Evolutionary conservation across 2,329 filamentous ascomycete species (phyloP).

Genomic region (Beauveria caledonica): DNA sequence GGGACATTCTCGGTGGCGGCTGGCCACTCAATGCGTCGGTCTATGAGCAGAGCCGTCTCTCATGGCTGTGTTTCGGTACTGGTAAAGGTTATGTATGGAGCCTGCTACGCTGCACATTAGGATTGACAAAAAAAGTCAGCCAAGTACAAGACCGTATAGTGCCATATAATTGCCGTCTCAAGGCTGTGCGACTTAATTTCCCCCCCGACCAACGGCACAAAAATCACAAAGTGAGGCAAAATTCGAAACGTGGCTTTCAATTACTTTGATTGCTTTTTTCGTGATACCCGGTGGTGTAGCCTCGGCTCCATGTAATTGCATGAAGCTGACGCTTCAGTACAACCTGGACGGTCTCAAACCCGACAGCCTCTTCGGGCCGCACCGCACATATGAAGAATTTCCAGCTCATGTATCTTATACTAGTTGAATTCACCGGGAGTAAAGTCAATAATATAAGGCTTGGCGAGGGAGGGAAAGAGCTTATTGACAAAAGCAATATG

Average conservation of each 20-base stretch:
- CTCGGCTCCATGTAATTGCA: background rate
- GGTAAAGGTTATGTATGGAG: background rate
- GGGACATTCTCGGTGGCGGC: background rate
- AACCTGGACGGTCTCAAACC: background rate
- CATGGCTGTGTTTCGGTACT: background rate
- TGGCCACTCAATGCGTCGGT: background rate
- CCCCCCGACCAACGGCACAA: background rate
- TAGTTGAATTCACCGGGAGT: constrained; percentile 35
- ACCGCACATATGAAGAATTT: background rate
- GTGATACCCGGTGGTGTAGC: background rate
- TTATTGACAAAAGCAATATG: constrained; percentile 51
- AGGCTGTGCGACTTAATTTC: background rate
- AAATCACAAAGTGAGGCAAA: background rate
- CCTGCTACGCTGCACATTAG: background rate
- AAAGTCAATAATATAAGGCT: constrained; percentile 53
- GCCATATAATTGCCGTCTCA: background rate
- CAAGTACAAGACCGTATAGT: background rate
- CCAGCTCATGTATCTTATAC: too few relatives aligned
- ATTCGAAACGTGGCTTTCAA: background rate
- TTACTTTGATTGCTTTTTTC: background rate
- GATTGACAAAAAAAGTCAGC: background rate
- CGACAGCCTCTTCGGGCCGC: background rate
- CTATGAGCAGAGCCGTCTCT: too few relatives aligned
- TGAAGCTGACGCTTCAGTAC: background rate
- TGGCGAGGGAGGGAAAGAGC: constrained; percentile 37